These are phyloP conservation scores for Brassica cretica DNA, from an alignment of 345 rosid species.

Conservation along the genomic window DNA sequence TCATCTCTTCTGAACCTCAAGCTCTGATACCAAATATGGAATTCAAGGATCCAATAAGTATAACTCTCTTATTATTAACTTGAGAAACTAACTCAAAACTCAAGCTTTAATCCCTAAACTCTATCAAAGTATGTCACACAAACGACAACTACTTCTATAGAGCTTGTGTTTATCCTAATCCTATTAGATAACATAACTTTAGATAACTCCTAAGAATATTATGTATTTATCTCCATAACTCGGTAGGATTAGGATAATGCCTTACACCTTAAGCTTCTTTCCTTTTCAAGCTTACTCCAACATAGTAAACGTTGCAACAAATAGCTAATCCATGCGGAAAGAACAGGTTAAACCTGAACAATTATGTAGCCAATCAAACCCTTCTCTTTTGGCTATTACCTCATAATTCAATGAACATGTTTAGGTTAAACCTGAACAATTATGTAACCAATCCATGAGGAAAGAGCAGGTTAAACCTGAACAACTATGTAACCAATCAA, in stretches of 20 bases:
- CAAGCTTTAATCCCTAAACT: too few species aligned
- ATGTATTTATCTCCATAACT: too few species aligned
- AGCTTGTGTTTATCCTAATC: neutral
- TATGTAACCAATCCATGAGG: too few species aligned
- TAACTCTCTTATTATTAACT: too few species aligned
- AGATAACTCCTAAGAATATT: neutral
- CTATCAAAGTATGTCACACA: neutral
- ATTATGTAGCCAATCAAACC: neutral
- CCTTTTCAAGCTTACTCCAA: neutral
- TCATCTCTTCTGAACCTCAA: too few species aligned
- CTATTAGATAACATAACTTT: neutral
- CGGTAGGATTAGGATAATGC: neutral
- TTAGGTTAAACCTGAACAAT: too few species aligned
- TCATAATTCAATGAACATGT: too few species aligned
- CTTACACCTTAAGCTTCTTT: neutral
- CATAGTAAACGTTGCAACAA: neutral
- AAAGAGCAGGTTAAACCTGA: neutral
- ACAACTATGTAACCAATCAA: neutral
- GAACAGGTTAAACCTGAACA: neutral
- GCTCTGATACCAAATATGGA: too few species aligned
- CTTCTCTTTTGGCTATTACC: too few species aligned
- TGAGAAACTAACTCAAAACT: too few species aligned
- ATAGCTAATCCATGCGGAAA: neutral
- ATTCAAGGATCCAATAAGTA: too few species aligned
- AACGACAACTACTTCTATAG: neutral